Percentiles rank a stretch among this genome's conserved stretches.
phyloP scores from a whole-genome alignment of 1,284 basidiomycete species.

The Heimioporus retisporus region DNA sequence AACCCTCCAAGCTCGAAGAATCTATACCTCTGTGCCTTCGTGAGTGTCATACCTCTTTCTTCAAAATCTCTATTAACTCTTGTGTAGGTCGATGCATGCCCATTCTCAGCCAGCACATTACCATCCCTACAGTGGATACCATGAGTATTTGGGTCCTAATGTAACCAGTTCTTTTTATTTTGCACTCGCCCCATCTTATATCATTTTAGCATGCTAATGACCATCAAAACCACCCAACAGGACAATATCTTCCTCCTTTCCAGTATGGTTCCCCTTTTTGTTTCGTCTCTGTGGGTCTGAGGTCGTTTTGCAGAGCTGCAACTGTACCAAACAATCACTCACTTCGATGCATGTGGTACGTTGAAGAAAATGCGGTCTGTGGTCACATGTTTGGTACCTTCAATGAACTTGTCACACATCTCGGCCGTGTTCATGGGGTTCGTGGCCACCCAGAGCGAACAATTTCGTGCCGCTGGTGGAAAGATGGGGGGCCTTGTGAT shows the following conservation, averaged over 20 bases:
- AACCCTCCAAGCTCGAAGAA: no score
- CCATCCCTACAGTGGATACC: not conserved
- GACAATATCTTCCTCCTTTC: not conserved
- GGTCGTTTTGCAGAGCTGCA: not conserved
- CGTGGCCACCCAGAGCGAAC: not conserved
- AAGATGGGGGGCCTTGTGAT: not conserved
- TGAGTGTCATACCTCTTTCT: not conserved
- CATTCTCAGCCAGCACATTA: not conserved
- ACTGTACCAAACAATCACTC: not conserved
- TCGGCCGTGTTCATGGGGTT: not conserved
- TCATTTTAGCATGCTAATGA: no score
- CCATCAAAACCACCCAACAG: no score
- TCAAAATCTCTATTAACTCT: not conserved
- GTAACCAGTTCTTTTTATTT: no score
- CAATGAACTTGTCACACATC: conserved; percentile 11
- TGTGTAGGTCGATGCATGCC: not conserved
- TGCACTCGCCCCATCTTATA: no score
- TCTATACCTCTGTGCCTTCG: not conserved
- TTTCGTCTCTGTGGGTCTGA: not conserved
- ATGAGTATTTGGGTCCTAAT: not conserved
- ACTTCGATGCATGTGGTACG: conserved; percentile 18
- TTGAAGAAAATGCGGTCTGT: conserved; percentile 3
- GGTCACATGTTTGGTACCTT: conserved; percentile 1
- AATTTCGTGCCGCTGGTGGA: conserved; percentile 13
- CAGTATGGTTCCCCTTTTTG: not conserved